Evolutionary conservation across 2,329 filamentous ascomycete genomes (phyloP).

Genomic region (Pyrenophora teres): DNA sequence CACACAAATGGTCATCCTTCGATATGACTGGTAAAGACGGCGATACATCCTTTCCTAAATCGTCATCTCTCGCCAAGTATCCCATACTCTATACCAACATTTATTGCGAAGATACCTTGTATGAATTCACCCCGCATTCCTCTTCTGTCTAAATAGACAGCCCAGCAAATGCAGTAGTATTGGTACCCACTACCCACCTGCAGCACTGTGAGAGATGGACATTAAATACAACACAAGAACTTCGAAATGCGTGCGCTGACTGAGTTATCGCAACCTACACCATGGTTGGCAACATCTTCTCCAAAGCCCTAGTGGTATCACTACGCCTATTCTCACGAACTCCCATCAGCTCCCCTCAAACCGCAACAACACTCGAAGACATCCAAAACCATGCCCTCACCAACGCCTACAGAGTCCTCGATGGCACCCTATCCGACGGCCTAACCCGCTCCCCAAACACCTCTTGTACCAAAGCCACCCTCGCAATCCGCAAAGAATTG

Average conservation of each 20-base stretch:
- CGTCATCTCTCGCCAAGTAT: not conserved
- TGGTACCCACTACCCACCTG: not conserved
- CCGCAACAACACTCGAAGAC: constrained; percentile 26
- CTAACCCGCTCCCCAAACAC: constrained; percentile 21
- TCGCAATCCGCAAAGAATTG: constrained; percentile 54
- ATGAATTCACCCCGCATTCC: not conserved
- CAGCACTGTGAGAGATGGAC: not conserved
- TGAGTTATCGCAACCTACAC: constrained; percentile 1
- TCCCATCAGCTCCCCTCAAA: constrained; percentile 25
- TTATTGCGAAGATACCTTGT: not conserved
- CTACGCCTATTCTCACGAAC: constrained; percentile 27
- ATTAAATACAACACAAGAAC: constrained; percentile 5
- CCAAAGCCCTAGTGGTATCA: constrained; percentile 30
- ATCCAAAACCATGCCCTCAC: constrained; percentile 35
- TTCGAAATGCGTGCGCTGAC: not conserved
- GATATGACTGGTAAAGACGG: not conserved
- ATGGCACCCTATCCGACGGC: constrained; percentile 36
- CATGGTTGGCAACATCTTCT: constrained; percentile 28
- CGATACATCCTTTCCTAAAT: not conserved
- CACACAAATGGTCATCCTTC: not conserved
- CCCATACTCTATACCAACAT: not conserved
- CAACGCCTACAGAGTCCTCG: constrained; percentile 36
- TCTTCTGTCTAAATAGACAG: constrained; percentile 11
- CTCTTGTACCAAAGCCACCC: constrained; percentile 47
- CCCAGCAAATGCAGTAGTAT: constrained; percentile 2